Evolutionary conservation across 371 early-diverging fungal genomes (phyloP).

Genomic region (Umbelopsis sp.): DNA sequence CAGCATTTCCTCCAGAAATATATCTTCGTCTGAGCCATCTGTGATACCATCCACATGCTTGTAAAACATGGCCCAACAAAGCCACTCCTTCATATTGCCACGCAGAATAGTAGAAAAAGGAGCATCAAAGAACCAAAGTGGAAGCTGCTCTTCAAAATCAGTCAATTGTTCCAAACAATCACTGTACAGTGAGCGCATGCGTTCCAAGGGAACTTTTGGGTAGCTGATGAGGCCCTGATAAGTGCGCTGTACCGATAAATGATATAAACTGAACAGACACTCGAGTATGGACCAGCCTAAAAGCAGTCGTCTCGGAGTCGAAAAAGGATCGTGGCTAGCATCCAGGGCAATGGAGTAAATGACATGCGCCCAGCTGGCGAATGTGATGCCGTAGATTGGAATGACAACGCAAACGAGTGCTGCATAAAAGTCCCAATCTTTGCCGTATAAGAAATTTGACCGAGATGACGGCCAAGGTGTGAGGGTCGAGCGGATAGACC

Average conservation of each 20-base stretch:
- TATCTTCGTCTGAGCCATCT: constrained; percentile 4
- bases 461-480: neutral
- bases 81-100: constrained; percentile 23
- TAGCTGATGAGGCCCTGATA: constrained; percentile 5
- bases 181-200: neutral
- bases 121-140: constrained; percentile 30
- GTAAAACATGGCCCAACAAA: constrained; percentile 30
- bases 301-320: constrained; percentile 10
- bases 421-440: constrained; percentile 2
- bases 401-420: constrained; percentile 8
- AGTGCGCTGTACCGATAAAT: neutral
- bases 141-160: constrained; percentile 20
- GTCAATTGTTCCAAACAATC: constrained; percentile 10
- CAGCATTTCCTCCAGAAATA: constrained; percentile 16
- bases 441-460: constrained; percentile 7
- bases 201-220: constrained; percentile 7
- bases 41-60: constrained; percentile 4
- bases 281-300: constrained; percentile 13
- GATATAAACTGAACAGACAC: constrained; percentile 17
- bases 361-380: constrained; percentile 23
- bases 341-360: constrained; percentile 9
- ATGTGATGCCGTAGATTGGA: constrained; percentile 22
- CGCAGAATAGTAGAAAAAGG: constrained; percentile 21
- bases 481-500: constrained; percentile 4
- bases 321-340: neutral